Conservation (phyloP, 139 green algal species). For the Yamagishiella unicocca region DNA sequence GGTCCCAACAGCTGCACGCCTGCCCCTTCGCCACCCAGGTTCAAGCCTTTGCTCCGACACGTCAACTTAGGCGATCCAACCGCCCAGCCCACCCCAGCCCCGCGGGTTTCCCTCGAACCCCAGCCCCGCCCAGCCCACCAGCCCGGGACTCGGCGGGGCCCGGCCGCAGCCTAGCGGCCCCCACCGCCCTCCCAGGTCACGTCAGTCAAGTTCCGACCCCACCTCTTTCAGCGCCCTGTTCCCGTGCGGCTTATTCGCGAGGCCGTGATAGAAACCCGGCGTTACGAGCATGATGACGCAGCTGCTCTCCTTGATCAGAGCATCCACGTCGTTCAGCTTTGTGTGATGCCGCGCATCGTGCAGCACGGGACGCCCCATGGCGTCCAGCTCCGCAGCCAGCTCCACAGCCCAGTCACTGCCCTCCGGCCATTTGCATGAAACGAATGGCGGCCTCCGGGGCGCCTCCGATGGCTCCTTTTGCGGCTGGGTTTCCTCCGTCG, state of each 20-base stretch:
- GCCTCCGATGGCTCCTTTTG: neutral
- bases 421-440: slow-evolving; percentile 41
- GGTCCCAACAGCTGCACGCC: no score
- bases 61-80: no score
- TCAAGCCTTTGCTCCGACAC: no score
- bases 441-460: neutral
- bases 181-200: no score
- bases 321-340: slow-evolving; percentile 26
- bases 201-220: no score
- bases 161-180: no score
- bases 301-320: neutral
- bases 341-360: slow-evolving; percentile 8
- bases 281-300: slow-evolving; percentile 36
- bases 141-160: no score
- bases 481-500: neutral
- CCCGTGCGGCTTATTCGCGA: neutral
- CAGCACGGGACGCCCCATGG: neutral
- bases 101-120: no score
- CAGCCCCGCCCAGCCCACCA: no score
- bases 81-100: no score
- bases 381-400: slow-evolving; percentile 18
- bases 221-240: slow-evolving; percentile 44
- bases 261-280: slow-evolving; percentile 17
- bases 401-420: slow-evolving; percentile 11
- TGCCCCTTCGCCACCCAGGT: no score